phyloP scores from a whole-genome alignment of 2,329 filamentous ascomycete genomes.

The Sordariomycetes sp. region DNA sequence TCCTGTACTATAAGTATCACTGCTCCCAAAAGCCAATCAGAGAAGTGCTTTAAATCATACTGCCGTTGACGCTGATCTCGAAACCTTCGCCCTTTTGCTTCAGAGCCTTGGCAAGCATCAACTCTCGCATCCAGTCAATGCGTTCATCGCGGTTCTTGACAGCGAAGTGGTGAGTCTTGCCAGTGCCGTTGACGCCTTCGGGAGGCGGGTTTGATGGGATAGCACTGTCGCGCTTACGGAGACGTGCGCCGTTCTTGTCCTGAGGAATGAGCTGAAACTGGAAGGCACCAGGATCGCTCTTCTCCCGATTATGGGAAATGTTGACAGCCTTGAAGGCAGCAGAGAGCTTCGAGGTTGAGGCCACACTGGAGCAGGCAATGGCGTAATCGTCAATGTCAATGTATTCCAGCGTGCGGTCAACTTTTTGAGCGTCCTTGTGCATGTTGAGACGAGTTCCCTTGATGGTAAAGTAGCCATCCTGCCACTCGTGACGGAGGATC shows the following conservation, averaged over 20 bases:
- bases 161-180: conserved; percentile 90
- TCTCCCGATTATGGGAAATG: conserved; percentile 45
- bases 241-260: conserved; percentile 42
- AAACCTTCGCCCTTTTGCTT: conserved; percentile 78
- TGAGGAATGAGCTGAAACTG: conserved; percentile 79
- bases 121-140: conserved; percentile 94
- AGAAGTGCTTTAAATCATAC: conserved; percentile 48
- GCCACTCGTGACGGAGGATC: conserved; percentile 88
- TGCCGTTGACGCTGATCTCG: conserved; percentile 74
- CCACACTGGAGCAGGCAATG: conserved; percentile 71
- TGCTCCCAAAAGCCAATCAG: conserved; percentile 5
- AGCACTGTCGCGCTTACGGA: conserved; percentile 45
- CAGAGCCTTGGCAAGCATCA: conserved; percentile 83
- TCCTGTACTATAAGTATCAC: neutral
- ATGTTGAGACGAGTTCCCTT: conserved; percentile 66
- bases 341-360: conserved; percentile 70
- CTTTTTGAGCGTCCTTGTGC: conserved; percentile 52
- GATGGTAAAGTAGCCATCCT: conserved; percentile 83
- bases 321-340: conserved; percentile 78
- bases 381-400: conserved; percentile 86
- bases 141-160: conserved; percentile 80
- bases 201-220: conserved; percentile 19
- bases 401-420: conserved; percentile 59
- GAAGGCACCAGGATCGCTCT: conserved; percentile 58
- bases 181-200: conserved; percentile 49